Evolutionary conservation across 352 stramenopile species (phyloP).

Genomic region (Phytophthora colocasiae): DNA sequence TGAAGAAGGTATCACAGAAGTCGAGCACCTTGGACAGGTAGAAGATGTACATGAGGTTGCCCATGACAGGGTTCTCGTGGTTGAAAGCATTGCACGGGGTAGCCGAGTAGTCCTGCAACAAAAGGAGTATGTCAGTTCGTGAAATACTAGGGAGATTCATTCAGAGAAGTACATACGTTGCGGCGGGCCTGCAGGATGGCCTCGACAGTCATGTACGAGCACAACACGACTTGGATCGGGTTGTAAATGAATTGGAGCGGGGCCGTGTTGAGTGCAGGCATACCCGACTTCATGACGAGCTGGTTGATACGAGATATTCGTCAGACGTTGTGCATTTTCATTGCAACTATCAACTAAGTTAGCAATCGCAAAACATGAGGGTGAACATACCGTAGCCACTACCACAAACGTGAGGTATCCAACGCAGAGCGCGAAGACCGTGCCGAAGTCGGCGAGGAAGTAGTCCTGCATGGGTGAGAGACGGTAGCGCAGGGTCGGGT

Average conservation of each 20-base stretch:
- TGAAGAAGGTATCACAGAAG: conserved; percentile 95
- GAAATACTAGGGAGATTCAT: background rate
- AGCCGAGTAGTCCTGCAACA: conserved; percentile 77
- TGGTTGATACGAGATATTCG: conserved; percentile 15
- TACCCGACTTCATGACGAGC: conserved; percentile 62
- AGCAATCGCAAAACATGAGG: background rate
- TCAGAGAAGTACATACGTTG: conserved; percentile 50
- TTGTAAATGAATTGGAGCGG: conserved; percentile 95
- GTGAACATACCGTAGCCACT: conserved; percentile 37
- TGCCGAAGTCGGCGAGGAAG: conserved; percentile 44
- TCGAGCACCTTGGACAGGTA: conserved; percentile 96
- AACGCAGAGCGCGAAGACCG: conserved; percentile 57
- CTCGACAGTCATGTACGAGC: conserved; percentile 95
- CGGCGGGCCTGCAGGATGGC: conserved; percentile 88
- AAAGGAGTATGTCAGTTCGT: conserved; percentile 17
- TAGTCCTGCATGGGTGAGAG: conserved; percentile 46
- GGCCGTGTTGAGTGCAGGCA: conserved; percentile 61
- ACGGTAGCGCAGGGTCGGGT: conserved; percentile 42
- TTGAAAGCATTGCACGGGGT: conserved; percentile 92
- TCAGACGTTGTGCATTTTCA: conserved; percentile 2
- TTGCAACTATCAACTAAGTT: background rate
- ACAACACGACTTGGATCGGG: conserved; percentile 93
- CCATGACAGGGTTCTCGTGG: conserved; percentile 88
- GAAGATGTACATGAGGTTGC: conserved; percentile 96
- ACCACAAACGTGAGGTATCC: conserved; percentile 78